Conservation (phyloP, 306 rosid species). For the Cyamopsis tetragonoloba region DNA sequence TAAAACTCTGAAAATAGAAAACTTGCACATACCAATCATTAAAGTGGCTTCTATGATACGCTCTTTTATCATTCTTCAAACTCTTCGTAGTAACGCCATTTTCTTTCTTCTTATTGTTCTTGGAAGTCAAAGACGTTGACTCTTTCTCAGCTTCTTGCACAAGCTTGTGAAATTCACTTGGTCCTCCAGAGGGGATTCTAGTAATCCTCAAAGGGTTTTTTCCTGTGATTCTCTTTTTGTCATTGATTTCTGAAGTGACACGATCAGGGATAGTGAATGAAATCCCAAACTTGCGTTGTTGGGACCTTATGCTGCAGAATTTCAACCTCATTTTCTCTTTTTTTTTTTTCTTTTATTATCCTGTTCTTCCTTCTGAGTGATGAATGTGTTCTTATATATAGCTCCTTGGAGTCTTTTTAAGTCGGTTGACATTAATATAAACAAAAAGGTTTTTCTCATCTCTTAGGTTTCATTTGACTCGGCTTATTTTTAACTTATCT, state of each 20-base stretch:
- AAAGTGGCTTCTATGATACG: conserved; percentile 36
- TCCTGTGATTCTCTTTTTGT: conserved; percentile 37
- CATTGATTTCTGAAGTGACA: conserved; percentile 35
- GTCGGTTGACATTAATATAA: too few relatives aligned
- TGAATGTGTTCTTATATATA: too few relatives aligned
- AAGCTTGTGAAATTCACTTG: conserved; percentile 30
- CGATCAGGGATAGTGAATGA: conserved; percentile 50
- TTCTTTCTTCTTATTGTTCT: conserved; percentile 22
- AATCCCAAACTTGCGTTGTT: conserved; percentile 37
- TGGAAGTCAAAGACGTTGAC: conserved; percentile 12
- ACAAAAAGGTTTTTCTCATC: too few relatives aligned
- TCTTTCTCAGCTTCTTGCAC: conserved; percentile 31
- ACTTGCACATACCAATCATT: conserved; percentile 46
- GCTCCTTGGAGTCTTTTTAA: too few relatives aligned
- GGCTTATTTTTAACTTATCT: too few relatives aligned
- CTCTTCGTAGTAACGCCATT: background rate
- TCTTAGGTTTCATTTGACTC: too few relatives aligned
- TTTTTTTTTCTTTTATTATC: background rate
- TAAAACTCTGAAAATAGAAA: conserved; percentile 2
- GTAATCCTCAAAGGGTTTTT: conserved; percentile 43
- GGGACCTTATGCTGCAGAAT: background rate
- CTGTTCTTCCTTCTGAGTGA: background rate
- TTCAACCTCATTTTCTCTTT: conserved; percentile 14
- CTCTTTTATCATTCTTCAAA: conserved; percentile 25
- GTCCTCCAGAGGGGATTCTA: conserved; percentile 43